Percentiles rank a stretch among this genome's conserved stretches.
phyloP scores from a whole-genome alignment of 257 asterid species.

The Coffea canephora region DNA sequence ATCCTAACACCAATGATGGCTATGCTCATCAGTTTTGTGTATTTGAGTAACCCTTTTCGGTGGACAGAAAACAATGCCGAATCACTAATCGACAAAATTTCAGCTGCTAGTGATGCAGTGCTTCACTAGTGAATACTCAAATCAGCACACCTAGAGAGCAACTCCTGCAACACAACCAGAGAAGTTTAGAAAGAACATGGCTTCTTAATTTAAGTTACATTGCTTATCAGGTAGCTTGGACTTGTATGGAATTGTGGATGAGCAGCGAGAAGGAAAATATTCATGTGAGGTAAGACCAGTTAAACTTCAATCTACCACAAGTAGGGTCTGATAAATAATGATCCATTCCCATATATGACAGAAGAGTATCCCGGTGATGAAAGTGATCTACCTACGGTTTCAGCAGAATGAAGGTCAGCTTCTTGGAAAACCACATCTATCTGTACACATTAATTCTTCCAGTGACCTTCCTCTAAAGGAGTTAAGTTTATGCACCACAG shows the following conservation, averaged over 20 bases:
- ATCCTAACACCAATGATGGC: background rate
- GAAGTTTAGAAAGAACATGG: background rate
- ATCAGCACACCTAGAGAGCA: constrained; percentile 15
- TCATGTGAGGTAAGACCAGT: background rate
- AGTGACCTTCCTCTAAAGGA: background rate
- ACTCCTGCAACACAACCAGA: constrained; percentile 12
- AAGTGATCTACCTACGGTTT: background rate
- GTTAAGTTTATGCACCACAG: too few species aligned
- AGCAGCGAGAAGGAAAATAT: background rate
- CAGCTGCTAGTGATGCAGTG: background rate
- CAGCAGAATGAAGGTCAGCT: too few species aligned
- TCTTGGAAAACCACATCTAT: background rate
- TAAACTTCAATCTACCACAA: background rate
- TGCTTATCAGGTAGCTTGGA: background rate
- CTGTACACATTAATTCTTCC: background rate
- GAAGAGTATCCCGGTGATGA: background rate
- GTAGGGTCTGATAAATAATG: background rate
- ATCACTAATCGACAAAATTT: background rate
- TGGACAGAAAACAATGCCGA: background rate
- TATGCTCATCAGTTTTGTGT: background rate
- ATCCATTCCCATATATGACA: background rate
- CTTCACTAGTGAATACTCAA: constrained; percentile 9
- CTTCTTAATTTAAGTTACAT: background rate
- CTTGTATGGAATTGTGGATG: background rate
- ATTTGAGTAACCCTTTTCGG: background rate